phyloP scores from a whole-genome alignment of 2,329 filamentous ascomycete genomes.

The Pyrenophora teres region DNA sequence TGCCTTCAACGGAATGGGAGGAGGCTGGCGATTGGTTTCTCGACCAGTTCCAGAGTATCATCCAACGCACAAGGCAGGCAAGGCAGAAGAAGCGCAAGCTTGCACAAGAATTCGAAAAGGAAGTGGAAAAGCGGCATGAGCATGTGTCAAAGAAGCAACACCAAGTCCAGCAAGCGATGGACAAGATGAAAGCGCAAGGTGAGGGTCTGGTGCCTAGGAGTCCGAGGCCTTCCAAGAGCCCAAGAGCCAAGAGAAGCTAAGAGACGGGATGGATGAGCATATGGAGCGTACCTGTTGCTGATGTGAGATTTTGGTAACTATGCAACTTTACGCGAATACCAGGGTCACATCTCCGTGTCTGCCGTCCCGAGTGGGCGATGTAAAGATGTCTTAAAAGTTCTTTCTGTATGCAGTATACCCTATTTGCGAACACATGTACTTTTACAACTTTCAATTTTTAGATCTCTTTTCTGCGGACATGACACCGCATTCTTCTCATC shows the following conservation, averaged over 20 bases:
- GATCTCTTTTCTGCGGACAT: neutral
- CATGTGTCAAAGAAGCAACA: slow-evolving; percentile 55
- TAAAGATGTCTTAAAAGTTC: neutral
- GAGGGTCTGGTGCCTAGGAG: slow-evolving; percentile 56
- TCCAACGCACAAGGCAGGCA: slow-evolving; percentile 57
- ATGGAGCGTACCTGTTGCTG: neutral
- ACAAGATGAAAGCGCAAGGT: slow-evolving; percentile 61
- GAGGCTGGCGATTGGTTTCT: slow-evolving; percentile 66
- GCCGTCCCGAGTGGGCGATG: neutral
- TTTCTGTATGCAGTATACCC: slow-evolving; percentile 11
- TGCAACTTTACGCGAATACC: neutral
- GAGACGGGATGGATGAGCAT: neutral
- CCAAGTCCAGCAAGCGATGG: slow-evolving; percentile 56
- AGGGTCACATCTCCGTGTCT: neutral
- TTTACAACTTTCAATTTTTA: neutral
- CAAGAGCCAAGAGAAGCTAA: slow-evolving; percentile 15
- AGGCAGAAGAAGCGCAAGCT: slow-evolving; percentile 60
- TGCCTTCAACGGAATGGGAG: slow-evolving; percentile 63
- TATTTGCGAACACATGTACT: slow-evolving; percentile 1
- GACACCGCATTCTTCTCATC: too few relatives aligned
- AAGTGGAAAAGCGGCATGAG: slow-evolving; percentile 60
- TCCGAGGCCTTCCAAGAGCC: slow-evolving; percentile 36
- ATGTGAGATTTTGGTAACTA: neutral
- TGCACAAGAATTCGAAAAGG: slow-evolving; percentile 59
- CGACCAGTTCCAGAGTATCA: slow-evolving; percentile 57